Percentiles rank a stretch among this genome's conserved stretches.
These are phyloP conservation scores for Mortierella sp. DNA, from an alignment of 371 early-diverging fungal genomes.

Conservation along the genomic window DNA sequence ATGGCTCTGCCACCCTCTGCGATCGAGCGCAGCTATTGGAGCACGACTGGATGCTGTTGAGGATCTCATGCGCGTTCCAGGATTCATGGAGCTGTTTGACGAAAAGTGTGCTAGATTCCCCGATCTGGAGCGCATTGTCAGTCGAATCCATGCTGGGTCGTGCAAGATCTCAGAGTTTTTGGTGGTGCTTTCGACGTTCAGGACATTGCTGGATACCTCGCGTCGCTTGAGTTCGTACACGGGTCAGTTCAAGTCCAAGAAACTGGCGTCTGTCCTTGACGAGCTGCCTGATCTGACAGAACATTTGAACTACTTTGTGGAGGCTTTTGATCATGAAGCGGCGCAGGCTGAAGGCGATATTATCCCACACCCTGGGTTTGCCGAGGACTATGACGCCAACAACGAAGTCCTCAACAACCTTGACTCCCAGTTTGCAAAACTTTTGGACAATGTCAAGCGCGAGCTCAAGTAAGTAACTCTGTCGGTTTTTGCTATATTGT, in stretches of 20 bases:
- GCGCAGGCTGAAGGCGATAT: conserved; percentile 81
- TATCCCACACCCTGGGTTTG: conserved; percentile 80
- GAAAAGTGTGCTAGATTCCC: conserved; percentile 69
- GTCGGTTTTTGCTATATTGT: not conserved
- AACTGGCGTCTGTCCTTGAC: conserved; percentile 34
- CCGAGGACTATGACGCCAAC: conserved; percentile 82
- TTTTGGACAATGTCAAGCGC: conserved; percentile 73
- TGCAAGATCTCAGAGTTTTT: conserved; percentile 86
- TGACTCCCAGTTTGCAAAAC: conserved; percentile 73
- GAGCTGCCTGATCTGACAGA: conserved; percentile 67
- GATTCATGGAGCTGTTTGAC: conserved; percentile 63
- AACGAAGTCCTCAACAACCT: conserved; percentile 65
- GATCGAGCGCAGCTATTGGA: conserved; percentile 80
- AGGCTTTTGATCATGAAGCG: conserved; percentile 79
- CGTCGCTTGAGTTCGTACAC: conserved; percentile 53
- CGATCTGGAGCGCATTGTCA: conserved; percentile 94
- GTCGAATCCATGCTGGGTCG: conserved; percentile 90
- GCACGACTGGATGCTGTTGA: conserved; percentile 92
- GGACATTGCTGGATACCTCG: conserved; percentile 60
- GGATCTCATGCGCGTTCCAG: conserved; percentile 72
- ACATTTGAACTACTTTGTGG: conserved; percentile 70
- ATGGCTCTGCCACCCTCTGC: conserved; percentile 97
- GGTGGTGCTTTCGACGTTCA: conserved; percentile 72
- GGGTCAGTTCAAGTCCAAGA: conserved; percentile 60
- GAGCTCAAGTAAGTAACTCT: conserved; percentile 65